A percentile compares a stretch with the other conserved stretches of the same genome.
Evolutionary conservation across 495 filamentous ascomycete species (phyloP).

Genomic region (Xylaria acuta): DNA sequence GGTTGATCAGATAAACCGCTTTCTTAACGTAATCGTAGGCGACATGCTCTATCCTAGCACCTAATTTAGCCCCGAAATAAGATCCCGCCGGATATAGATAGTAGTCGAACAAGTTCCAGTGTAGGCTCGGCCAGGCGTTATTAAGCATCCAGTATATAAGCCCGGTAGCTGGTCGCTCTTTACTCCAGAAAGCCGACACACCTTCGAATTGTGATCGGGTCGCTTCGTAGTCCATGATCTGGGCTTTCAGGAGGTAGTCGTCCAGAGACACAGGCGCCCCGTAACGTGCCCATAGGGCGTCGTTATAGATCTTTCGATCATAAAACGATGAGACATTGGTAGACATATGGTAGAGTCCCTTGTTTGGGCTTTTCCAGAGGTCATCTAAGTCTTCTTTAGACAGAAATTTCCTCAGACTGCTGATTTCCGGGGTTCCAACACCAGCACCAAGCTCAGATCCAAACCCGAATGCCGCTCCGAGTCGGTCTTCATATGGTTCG

Average conservation of each 20-base stretch:
- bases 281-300: slow-evolving; percentile 58
- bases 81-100: slow-evolving; percentile 64
- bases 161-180: slow-evolving; percentile 61
- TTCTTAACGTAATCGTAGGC: slow-evolving; percentile 59
- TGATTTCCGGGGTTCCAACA: slow-evolving; percentile 65
- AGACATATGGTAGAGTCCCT: slow-evolving; percentile 65
- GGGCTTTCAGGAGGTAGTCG: slow-evolving; percentile 61
- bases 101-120: slow-evolving; percentile 72
- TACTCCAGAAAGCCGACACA: slow-evolving; percentile 58
- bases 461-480: slow-evolving; percentile 68
- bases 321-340: slow-evolving; percentile 59
- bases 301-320: slow-evolving; percentile 63
- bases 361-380: slow-evolving; percentile 62
- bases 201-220: slow-evolving; percentile 66
- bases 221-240: slow-evolving; percentile 70
- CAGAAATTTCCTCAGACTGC: slow-evolving; percentile 62
- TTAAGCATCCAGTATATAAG: slow-evolving; percentile 75
- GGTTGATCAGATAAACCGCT: slow-evolving; percentile 63
- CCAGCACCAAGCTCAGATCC: slow-evolving; percentile 67
- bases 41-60: slow-evolving; percentile 60
- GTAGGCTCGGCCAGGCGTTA: slow-evolving; percentile 67
- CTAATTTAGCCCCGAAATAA: slow-evolving; percentile 66
- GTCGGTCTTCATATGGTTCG: slow-evolving; percentile 40
- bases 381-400: slow-evolving; percentile 55
- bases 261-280: slow-evolving; percentile 59